Conservation (phyloP, 305 asterid genomes). For the Rubia occidens region DNA sequence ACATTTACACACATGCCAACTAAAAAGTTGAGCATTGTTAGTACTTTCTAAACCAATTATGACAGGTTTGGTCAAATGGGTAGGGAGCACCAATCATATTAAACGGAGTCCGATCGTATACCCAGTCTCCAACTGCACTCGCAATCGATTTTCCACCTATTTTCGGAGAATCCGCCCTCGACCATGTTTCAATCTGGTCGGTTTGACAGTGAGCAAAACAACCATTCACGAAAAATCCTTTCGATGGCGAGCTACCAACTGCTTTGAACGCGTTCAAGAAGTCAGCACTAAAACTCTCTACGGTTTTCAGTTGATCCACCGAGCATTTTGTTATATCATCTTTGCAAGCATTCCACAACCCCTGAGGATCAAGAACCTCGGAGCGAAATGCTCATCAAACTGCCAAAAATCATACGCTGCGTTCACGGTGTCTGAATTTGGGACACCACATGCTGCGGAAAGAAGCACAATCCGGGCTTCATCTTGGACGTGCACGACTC, state of each 20-base stretch:
- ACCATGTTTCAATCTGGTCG: neutral
- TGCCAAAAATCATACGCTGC: neutral
- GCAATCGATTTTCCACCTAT: neutral
- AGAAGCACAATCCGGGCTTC: neutral
- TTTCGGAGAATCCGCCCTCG: neutral
- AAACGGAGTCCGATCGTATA: neutral
- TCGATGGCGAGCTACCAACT: neutral
- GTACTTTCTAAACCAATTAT: neutral
- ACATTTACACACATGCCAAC: too few species aligned
- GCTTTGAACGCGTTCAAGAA: neutral
- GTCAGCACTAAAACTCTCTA: neutral
- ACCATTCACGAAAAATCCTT: neutral
- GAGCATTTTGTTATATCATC: neutral
- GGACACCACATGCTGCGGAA: neutral
- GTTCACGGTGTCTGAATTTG: neutral
- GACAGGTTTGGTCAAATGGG: neutral
- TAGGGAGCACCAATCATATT: neutral
- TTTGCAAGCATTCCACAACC: neutral
- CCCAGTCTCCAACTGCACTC: neutral
- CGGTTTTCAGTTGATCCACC: neutral
- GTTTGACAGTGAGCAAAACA: neutral
- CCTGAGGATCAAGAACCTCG: neutral
- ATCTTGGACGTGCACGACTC: neutral
- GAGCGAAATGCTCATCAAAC: neutral
- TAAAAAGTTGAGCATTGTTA: too few species aligned